Evolutionary conservation across 129 eudicot species (phyloP).

Genomic region (Flaveria sonorensis): DNA sequence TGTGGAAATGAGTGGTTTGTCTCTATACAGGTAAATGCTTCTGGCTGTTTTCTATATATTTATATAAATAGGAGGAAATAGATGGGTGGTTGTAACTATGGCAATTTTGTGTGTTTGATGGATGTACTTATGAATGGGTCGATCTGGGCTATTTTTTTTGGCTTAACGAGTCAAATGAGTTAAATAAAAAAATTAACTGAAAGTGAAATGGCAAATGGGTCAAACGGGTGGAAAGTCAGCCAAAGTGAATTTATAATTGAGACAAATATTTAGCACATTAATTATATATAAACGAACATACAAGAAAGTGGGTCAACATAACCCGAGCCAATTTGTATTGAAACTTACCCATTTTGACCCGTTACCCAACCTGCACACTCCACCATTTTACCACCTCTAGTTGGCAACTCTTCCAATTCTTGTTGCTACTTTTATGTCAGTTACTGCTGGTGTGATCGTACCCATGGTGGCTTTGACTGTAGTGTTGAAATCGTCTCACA

Average conservation of each 20-base stretch:
- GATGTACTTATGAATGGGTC: too few relatives aligned
- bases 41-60: background rate
- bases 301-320: slow-evolving; percentile 6
- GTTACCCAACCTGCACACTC: background rate
- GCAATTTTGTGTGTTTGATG: too few relatives aligned
- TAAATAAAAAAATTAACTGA: background rate
- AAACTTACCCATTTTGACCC: background rate
- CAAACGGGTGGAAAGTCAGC: background rate
- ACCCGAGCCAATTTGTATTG: background rate
- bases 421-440: slow-evolving; percentile 44
- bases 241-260: background rate
- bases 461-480: slow-evolving; percentile 95
- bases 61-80: background rate
- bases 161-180: background rate
- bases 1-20: slow-evolving; percentile 81
- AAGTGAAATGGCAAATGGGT: slow-evolving; percentile 6
- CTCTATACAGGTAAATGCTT: slow-evolving; percentile 66
- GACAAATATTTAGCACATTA: background rate
- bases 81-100: background rate
- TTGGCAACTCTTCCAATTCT: background rate
- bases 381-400: background rate
- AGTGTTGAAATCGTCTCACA: slow-evolving; percentile 80
- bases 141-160: background rate
- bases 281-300: background rate
- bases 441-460: slow-evolving; percentile 88